phyloP scores from a whole-genome alignment of 495 filamentous ascomycete genomes.

The Aspergillus conjunctus region DNA sequence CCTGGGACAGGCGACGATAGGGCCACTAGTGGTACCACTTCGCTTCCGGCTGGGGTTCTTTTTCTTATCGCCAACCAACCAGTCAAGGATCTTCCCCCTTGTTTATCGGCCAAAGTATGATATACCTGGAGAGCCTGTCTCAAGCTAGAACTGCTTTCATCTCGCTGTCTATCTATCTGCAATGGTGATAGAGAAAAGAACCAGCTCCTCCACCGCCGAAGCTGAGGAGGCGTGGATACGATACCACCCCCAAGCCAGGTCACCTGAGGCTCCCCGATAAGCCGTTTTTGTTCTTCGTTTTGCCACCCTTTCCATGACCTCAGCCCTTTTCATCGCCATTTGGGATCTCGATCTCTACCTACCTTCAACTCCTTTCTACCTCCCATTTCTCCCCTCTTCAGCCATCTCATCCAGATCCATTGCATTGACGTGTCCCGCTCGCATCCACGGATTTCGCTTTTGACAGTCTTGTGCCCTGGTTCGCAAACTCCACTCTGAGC shows the following conservation, averaged over 20 bases:
- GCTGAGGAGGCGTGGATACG: conserved; percentile 3
- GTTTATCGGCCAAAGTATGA: background rate
- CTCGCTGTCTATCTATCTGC: background rate
- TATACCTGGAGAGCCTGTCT: background rate
- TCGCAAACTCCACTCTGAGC: conserved; percentile 12
- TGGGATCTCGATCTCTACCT: too few relatives aligned
- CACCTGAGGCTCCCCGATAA: conserved; percentile 7
- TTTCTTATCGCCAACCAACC: conserved; percentile 10
- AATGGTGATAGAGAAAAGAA: background rate
- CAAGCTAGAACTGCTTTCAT: background rate
- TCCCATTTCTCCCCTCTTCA: background rate
- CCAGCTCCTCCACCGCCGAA: conserved; percentile 9
- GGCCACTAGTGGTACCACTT: background rate
- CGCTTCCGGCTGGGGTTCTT: background rate
- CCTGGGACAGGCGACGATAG: background rate
- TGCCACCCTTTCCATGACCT: background rate
- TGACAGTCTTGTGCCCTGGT: conserved; percentile 2
- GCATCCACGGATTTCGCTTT: background rate
- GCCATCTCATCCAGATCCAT: background rate
- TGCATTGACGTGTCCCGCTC: background rate
- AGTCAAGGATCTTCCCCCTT: background rate
- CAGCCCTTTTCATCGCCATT: background rate
- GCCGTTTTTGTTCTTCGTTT: conserved; percentile 1
- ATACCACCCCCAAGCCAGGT: background rate
- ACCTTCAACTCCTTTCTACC: background rate